Conservation (phyloP, 2,329 filamentous ascomycete species). For the Talaromyces sp. region DNA sequence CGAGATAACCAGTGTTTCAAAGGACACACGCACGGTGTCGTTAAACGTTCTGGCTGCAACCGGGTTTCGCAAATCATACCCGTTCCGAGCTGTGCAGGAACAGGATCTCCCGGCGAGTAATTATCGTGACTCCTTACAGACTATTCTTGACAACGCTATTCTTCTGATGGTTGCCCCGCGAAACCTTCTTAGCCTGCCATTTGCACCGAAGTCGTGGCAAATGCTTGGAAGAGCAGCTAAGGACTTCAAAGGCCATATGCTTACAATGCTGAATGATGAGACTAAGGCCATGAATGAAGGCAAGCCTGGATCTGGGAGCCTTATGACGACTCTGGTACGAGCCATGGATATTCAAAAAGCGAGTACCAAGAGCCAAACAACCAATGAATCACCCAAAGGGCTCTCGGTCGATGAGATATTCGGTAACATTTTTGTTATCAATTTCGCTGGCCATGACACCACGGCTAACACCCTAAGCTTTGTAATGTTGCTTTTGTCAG, state of each 20-base stretch:
- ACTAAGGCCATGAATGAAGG: not conserved
- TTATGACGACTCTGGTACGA: constrained; percentile 1
- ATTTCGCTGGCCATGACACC: constrained; percentile 1
- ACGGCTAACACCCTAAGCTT: not conserved
- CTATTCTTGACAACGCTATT: not conserved
- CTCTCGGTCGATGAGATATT: constrained; percentile 1
- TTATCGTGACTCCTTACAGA: not conserved
- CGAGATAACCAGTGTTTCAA: not conserved
- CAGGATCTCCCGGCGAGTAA: not conserved
- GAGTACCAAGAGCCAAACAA: not conserved
- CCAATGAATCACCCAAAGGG: not conserved
- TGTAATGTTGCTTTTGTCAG: not conserved
- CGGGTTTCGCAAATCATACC: not conserved
- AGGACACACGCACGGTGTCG: not conserved
- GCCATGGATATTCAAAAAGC: not conserved
- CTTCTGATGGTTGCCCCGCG: not conserved
- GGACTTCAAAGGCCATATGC: not conserved
- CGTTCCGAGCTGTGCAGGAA: not conserved
- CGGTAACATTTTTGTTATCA: not conserved
- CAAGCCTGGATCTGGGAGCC: not conserved
- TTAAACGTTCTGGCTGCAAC: constrained; percentile 1
- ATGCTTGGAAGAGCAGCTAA: not conserved
- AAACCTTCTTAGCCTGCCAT: not conserved
- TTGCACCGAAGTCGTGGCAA: not conserved
- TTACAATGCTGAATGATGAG: constrained; percentile 1